Base-by-base conservation (phyloP, 768 basidiomycete species). In the Xerocomellus intermedius region DNA sequence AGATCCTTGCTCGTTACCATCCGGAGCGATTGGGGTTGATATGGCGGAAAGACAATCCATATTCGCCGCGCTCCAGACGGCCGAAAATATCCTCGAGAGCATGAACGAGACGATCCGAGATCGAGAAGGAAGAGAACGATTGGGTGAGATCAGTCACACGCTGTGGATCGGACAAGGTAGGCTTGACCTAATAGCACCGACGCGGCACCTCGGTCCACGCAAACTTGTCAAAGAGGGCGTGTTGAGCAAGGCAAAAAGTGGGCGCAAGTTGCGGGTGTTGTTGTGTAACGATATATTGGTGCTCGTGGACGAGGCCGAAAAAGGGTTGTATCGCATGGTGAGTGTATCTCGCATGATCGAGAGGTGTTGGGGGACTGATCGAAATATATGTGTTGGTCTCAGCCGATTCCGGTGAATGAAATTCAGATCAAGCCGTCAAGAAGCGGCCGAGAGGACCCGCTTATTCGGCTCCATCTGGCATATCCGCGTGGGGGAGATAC, bases 81-180 rank as follows among this genome's bases (percentile, higher is more conserved):
- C 92, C 0, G 92, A 96, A 74, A 75, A 73, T 12, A 83, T 94
- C 8, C 79, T 98, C 0, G 81, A 77, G 9, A 75, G 82, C 36
- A 94, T 98, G 67, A 99, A 98, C 66, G 95, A 97, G 67, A 78
- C 85, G 2, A 90, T 98, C 26, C 80, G 95, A 5, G 83, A 89
- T 19, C 87, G 87, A 53, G 94, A 98, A 70, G 85, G 87, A 2
- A 71, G 76, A 9, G 91, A 91, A 60, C 82, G 87, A n/a, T 76
- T 99, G 2, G 78, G 78, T 43, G 76, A 74, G 22, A 79, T 98
- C 33, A 93, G 90, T 16, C 82, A 88, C 54, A 75, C 89, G 63
- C 75, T 98, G 5, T 94, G 90, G 87, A 86, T 98, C 55, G 93
- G 92, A 3, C 81, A 91, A 73, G 91, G 86, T 6, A 85, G 88